Conservation (phyloP, 495 filamentous ascomycete genomes). For the Saxispiralis lemnorum region DNA sequence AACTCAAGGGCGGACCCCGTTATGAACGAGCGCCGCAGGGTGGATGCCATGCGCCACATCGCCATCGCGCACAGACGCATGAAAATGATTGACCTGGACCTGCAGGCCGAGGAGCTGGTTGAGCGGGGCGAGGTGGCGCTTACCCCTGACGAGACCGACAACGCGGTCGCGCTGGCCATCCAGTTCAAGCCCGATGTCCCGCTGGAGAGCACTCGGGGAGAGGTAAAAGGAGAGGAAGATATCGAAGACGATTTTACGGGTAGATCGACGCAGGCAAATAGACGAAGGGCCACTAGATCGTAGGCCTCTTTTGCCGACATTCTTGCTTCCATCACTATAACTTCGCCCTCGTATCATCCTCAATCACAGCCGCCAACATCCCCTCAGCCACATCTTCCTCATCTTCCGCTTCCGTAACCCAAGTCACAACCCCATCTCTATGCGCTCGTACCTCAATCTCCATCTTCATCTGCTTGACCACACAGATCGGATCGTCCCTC, state of each 20-base stretch:
- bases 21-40: not conserved
- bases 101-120: not conserved
- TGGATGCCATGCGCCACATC: not conserved
- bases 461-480: constrained; percentile 54
- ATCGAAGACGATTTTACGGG: too few species aligned
- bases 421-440: constrained; percentile 31
- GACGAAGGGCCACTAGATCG: not conserved
- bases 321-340: constrained; percentile 8
- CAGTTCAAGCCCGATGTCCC: not conserved
- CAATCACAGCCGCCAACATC: constrained; percentile 35
- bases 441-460: constrained; percentile 40
- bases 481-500: constrained; percentile 38
- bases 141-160: not conserved
- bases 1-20: constrained; percentile 1
- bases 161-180: not conserved
- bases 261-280: not conserved
- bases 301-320: not conserved
- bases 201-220: not conserved
- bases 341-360: constrained; percentile 21
- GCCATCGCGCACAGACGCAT: not conserved
- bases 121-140: not conserved
- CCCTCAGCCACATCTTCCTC: constrained; percentile 45
- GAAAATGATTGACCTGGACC: not conserved
- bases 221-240: too few species aligned
- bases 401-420: constrained; percentile 40